phyloP scores from a whole-genome alignment of 2,329 filamentous ascomycete genomes.

The Ceratocystis harringtonii region DNA sequence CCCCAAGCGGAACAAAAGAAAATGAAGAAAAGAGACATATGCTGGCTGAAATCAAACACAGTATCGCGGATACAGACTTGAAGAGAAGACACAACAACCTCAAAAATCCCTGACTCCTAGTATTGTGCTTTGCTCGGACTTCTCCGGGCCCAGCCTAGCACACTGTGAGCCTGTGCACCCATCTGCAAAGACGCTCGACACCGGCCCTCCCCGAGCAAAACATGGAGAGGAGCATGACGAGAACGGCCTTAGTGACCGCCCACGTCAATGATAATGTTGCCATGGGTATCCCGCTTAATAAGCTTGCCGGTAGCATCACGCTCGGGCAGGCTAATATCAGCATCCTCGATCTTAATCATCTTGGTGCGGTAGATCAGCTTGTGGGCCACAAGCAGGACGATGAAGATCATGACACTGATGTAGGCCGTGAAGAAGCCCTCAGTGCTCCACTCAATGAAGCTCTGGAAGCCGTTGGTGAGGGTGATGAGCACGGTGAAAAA shows the following conservation, averaged over 20 bases:
- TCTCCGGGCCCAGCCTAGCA: neutral
- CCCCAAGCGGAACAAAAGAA: neutral
- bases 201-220: neutral
- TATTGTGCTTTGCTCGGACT: neutral
- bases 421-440: slow-evolving; percentile 50
- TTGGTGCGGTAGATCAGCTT: slow-evolving; percentile 35
- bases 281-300: neutral
- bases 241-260: neutral
- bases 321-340: slow-evolving; percentile 22
- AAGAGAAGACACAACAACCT: neutral
- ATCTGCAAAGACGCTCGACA: neutral
- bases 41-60: slow-evolving; percentile 4
- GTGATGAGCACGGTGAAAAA: slow-evolving; percentile 50
- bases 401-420: slow-evolving; percentile 48
- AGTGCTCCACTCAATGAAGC: slow-evolving; percentile 48
- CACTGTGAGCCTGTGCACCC: neutral
- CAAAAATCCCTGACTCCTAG: neutral
- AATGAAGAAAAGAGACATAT: neutral
- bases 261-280: neutral
- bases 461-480: slow-evolving; percentile 53
- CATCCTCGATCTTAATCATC: slow-evolving; percentile 26
- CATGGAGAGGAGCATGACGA: no score
- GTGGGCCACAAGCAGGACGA: slow-evolving; percentile 44
- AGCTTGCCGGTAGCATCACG: slow-evolving; percentile 5
- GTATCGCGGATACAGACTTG: slow-evolving; percentile 2